These are phyloP conservation scores for Trichoderma cornu-damae DNA, from an alignment of 2,329 filamentous ascomycete species.

Conservation along the genomic window DNA sequence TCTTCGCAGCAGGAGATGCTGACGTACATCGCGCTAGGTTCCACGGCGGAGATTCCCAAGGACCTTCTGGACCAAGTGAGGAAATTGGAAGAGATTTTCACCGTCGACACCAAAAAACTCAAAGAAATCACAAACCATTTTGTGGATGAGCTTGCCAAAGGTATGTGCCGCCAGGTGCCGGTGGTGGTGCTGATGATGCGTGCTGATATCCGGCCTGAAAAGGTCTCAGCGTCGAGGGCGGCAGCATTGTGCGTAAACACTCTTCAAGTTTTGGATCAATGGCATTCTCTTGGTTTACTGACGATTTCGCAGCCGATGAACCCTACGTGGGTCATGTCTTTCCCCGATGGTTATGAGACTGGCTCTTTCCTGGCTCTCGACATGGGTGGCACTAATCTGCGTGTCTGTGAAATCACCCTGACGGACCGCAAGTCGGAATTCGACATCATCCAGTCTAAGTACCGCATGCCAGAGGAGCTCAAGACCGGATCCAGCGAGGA, in stretches of 20 bases:
- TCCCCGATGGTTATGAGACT: conserved; percentile 79
- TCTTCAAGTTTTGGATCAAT: neutral
- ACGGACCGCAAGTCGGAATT: conserved; percentile 85
- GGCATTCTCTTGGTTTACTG: conserved; percentile 18
- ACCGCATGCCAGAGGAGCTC: conserved; percentile 87
- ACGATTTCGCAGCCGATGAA: conserved; percentile 73
- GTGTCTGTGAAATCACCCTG: conserved; percentile 88
- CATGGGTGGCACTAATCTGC: conserved; percentile 93
- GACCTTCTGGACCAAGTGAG: conserved; percentile 76
- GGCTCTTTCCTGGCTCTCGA: conserved; percentile 87
- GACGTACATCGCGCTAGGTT: conserved; percentile 52
- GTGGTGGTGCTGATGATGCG: neutral
- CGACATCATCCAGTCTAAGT: conserved; percentile 94
- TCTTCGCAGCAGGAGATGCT: conserved; percentile 2
- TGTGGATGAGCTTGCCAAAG: conserved; percentile 79
- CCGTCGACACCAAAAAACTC: conserved; percentile 69
- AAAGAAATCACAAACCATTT: conserved; percentile 92
- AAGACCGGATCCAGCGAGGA: conserved; percentile 80
- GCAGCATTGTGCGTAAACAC: conserved; percentile 70
- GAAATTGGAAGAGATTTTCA: conserved; percentile 77
- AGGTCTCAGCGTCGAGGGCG: conserved; percentile 82
- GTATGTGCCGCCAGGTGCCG: conserved; percentile 37
- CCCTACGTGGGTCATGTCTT: conserved; percentile 90
- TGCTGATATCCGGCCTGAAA: neutral
- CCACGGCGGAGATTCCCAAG: conserved; percentile 85